phyloP scores from a whole-genome alignment of 495 filamentous ascomycete species.

The Choiromyces venosus region DNA sequence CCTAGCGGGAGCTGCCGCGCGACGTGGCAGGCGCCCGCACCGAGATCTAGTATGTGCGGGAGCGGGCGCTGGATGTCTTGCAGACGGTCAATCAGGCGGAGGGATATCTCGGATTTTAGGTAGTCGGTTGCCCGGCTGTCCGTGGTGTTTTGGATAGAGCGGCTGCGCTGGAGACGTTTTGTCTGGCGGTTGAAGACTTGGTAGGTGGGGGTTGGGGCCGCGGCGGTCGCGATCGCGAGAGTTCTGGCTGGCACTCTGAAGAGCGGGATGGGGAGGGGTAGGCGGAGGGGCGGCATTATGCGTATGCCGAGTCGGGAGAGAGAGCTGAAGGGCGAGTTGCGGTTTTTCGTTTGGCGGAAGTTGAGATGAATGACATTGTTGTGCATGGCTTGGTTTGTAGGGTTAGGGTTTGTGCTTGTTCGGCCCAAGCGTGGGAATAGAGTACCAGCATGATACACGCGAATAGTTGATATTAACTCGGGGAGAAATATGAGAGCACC shows the following conservation, averaged over 20 bases:
- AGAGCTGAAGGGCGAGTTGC: background rate
- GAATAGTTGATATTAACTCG: background rate
- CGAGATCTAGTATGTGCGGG: conserved; percentile 80
- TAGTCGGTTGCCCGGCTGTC: conserved; percentile 77
- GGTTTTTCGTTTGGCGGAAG: background rate
- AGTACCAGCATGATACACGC: too few species aligned
- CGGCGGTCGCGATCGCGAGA: conserved; percentile 28
- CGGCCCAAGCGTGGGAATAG: too few species aligned
- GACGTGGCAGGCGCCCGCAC: conserved; percentile 93
- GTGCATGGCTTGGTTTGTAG: background rate
- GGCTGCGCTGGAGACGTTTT: conserved; percentile 87
- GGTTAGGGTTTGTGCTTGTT: background rate
- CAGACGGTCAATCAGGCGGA: conserved; percentile 76
- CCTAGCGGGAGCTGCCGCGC: conserved; percentile 65
- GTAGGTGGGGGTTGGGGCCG: conserved; percentile 53
- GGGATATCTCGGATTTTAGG: conserved; percentile 83
- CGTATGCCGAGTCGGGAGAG: background rate
- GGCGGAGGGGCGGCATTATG: conserved; percentile 20
- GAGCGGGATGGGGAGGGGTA: conserved; percentile 4
- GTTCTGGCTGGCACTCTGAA: background rate
- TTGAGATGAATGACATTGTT: background rate
- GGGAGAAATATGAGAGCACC: too few species aligned
- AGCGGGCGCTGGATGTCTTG: conserved; percentile 90
- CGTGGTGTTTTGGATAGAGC: conserved; percentile 66
- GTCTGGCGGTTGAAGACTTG: conserved; percentile 84